Base-by-base conservation (phyloP, 2,329 filamentous ascomycete species). In the Ceratocystis cacaofunesta region DNA sequence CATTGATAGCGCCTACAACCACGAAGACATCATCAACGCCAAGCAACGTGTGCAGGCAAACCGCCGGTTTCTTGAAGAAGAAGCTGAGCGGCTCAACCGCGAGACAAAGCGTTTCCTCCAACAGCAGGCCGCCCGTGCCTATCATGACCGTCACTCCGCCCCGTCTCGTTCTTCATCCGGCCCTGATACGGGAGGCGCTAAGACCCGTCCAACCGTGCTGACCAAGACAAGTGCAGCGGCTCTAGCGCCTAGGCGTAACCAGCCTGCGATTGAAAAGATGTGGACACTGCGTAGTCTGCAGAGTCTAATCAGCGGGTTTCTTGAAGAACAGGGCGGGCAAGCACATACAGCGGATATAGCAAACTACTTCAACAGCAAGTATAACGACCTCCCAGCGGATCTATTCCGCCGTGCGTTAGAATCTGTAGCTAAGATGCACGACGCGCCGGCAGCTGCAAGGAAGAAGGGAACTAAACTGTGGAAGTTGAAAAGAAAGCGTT, bases 1-100 rank as follows among this genome's bases (percentile, higher is more conserved):
- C 1, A 88, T 97, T 1, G 91, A 95, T 71, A 91, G 88, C n/a
- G 90, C 92, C 0, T 83, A 96, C 57, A 90, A 96, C 71, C 94
- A 99, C 72, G 94, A 97, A 69, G 84, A 90, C 64, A 95, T 97
- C 71, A 83, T 97, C 70, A 89, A 87, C 69, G 88, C 88, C 48
- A 87, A 85, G 70, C 83, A 84, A 63, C 85, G 85, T 65, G 78
- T 89, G 19, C 82, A 85, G 68, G 88, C 90, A 0, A 89, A 96
- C 71, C 85, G 85, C 3, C 82, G 82, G 28, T 87, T 95, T 69
- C 85, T 96, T 61, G 86, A 90, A 69, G 83, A 85, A 8, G 91
- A 96, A 41, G 68, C 68, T 17, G 64, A 69, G 58, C 67, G 67
- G 1, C 62, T 69, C 6, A 66, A 68, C 32, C 64, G 64, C 17